Conservation (phyloP, 176 grass and related monocot genomes). For the Pharus latifolius region DNA sequence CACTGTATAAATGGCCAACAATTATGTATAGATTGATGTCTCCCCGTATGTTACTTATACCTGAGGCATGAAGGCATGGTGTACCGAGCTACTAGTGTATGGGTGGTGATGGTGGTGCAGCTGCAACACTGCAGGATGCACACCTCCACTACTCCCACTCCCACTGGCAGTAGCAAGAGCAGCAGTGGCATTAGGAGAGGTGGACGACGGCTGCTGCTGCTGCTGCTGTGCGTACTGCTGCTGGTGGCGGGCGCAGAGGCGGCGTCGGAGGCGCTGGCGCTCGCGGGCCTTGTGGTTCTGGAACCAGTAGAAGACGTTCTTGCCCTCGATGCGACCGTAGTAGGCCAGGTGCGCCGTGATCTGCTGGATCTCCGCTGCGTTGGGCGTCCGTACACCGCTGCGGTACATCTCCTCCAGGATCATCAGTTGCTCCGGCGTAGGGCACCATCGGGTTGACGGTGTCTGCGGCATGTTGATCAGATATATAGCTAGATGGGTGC, state of each 20-base stretch:
- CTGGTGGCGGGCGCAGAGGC: conserved; percentile 57
- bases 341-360: conserved; percentile 74
- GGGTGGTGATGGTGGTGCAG: conserved; percentile 28
- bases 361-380: conserved; percentile 78
- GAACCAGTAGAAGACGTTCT: conserved; percentile 97
- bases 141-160: background rate
- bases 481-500: conserved; percentile 21
- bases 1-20: too few relatives aligned
- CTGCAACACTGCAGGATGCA: conserved; percentile 30
- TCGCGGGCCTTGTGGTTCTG: conserved; percentile 94
- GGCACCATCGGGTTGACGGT: conserved; percentile 80
- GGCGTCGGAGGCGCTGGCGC: conserved; percentile 60
- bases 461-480: conserved; percentile 63
- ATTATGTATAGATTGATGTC: too few relatives aligned
- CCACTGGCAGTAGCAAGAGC: background rate
- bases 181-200: background rate
- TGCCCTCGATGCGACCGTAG: conserved; percentile 88
- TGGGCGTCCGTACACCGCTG: conserved; percentile 65
- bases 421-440: conserved; percentile 81
- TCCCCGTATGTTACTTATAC: too few relatives aligned
- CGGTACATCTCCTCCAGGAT: conserved; percentile 88
- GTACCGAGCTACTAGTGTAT: conserved; percentile 18
- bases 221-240: conserved; percentile 23
- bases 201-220: background rate
- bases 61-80: conserved; percentile 30